These are phyloP conservation scores for Fusarium aywerte DNA, from an alignment of 2,329 filamentous ascomycete genomes.

Conservation along the genomic window DNA sequence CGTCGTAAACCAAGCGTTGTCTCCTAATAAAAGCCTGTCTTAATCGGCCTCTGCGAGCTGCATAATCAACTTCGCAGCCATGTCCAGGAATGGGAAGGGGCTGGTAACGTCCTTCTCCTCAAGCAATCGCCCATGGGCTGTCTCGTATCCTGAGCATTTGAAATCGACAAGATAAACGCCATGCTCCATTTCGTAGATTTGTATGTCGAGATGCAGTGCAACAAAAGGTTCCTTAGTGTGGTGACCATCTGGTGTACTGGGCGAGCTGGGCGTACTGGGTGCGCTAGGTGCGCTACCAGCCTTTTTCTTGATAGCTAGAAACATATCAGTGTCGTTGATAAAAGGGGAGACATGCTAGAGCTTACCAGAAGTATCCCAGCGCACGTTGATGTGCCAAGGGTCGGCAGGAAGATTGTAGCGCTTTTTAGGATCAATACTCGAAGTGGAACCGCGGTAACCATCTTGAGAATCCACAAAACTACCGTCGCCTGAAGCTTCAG, in stretches of 20 bases:
- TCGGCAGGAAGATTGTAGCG: constrained; percentile 91
- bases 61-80: constrained; percentile 91
- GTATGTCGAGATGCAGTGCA: constrained; percentile 95
- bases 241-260: constrained; percentile 50
- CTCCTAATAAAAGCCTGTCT: constrained; percentile 14
- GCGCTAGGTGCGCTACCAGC: constrained; percentile 30
- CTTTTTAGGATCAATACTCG: constrained; percentile 62
- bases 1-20: not conserved
- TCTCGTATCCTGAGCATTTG: constrained; percentile 97
- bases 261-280: constrained; percentile 30
- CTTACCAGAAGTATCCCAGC: constrained; percentile 86
- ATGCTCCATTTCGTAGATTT: constrained; percentile 92
- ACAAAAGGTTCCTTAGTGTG: constrained; percentile 71
- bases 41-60: constrained; percentile 86
- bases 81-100: constrained; percentile 94
- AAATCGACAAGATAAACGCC: constrained; percentile 97
- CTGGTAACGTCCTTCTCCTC: constrained; percentile 96
- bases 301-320: constrained; percentile 47
- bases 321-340: constrained; percentile 21
- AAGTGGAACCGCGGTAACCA: constrained; percentile 51
- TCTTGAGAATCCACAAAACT: constrained; percentile 57
- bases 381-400: constrained; percentile 92
- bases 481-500: constrained; percentile 51
- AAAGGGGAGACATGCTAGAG: constrained; percentile 45
- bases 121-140: constrained; percentile 74